These are phyloP conservation scores for Pseudogymnoascus sp. DNA, from an alignment of 2,329 filamentous ascomycete genomes.

Conservation along the genomic window DNA sequence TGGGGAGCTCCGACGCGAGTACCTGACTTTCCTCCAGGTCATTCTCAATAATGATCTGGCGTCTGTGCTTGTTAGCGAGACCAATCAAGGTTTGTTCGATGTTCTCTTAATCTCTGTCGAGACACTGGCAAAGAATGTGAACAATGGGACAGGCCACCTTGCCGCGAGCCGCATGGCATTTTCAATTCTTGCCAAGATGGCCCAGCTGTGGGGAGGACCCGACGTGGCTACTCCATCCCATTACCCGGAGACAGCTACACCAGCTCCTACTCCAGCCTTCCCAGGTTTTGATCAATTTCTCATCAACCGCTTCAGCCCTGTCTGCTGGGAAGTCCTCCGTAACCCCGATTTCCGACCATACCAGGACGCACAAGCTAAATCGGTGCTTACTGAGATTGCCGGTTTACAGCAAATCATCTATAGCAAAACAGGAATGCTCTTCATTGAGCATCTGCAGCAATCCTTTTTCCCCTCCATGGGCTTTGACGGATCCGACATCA, in stretches of 20 bases:
- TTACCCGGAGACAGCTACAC: conserved; percentile 40
- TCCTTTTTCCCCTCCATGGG: conserved; percentile 58
- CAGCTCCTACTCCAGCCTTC: conserved; percentile 50
- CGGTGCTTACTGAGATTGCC: conserved; percentile 82
- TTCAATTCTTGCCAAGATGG: conserved; percentile 74
- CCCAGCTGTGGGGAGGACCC: conserved; percentile 80
- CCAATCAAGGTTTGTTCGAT: conserved; percentile 87
- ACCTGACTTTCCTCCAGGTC: conserved; percentile 86
- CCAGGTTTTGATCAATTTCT: conserved; percentile 90
- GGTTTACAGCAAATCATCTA: conserved; percentile 83
- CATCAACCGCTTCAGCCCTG: conserved; percentile 76
- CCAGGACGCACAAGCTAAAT: conserved; percentile 75
- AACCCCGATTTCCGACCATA: conserved; percentile 72
- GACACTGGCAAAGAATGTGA: conserved; percentile 70
- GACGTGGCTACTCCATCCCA: conserved; percentile 55
- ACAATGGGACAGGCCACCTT: conserved; percentile 49
- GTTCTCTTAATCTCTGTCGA: conserved; percentile 79
- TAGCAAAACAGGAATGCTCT: conserved; percentile 76
- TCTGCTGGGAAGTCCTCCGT: conserved; percentile 82
- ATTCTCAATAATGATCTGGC: conserved; percentile 88
- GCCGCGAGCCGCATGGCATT: conserved; percentile 65
- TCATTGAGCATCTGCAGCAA: conserved; percentile 60
- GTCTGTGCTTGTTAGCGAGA: conserved; percentile 77
- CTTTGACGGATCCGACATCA: conserved; percentile 52
- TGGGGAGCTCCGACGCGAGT: conserved; percentile 82